These are phyloP conservation scores for Gossypium turneri DNA, from an alignment of 345 rosid species.

Conservation along the genomic window DNA sequence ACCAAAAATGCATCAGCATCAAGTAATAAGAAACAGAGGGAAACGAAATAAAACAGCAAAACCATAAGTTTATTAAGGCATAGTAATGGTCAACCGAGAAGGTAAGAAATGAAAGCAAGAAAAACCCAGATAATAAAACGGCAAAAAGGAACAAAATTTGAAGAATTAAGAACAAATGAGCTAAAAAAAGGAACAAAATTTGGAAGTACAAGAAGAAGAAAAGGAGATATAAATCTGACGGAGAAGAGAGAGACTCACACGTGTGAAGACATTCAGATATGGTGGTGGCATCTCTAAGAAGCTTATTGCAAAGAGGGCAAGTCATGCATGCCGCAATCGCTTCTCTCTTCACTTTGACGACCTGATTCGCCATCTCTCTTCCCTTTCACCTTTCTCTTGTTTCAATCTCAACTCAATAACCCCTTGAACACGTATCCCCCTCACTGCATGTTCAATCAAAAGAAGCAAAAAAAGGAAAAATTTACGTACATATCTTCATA, in stretches of 20 bases:
- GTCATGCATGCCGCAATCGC: constrained; percentile 68
- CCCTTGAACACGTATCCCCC: constrained; percentile 27
- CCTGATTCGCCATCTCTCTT: constrained; percentile 47
- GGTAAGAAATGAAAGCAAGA: constrained; percentile 19
- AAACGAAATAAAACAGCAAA: not conserved
- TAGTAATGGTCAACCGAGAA: not conserved
- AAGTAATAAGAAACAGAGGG: not conserved
- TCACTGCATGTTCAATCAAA: constrained; percentile 39
- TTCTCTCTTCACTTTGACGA: constrained; percentile 63
- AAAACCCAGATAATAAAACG: constrained; percentile 8
- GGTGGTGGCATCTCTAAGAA: constrained; percentile 85
- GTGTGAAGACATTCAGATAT: constrained; percentile 93
- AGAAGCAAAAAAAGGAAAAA: constrained; percentile 12
- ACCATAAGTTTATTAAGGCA: not conserved
- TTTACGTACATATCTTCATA: constrained; percentile 45
- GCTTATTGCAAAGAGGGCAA: constrained; percentile 73
- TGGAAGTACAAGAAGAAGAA: not conserved
- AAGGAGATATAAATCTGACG: not conserved
- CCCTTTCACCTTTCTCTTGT: constrained; percentile 18
- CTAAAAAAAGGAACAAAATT: constrained; percentile 20
- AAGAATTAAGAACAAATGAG: constrained; percentile 15
- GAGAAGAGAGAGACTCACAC: constrained; percentile 46
- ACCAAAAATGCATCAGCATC: not conserved
- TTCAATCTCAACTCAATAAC: not conserved
- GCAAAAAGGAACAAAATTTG: not conserved